Evolutionary conservation across 495 filamentous ascomycete species (phyloP).

Genomic region (Hypomontagnella monticulosa): DNA sequence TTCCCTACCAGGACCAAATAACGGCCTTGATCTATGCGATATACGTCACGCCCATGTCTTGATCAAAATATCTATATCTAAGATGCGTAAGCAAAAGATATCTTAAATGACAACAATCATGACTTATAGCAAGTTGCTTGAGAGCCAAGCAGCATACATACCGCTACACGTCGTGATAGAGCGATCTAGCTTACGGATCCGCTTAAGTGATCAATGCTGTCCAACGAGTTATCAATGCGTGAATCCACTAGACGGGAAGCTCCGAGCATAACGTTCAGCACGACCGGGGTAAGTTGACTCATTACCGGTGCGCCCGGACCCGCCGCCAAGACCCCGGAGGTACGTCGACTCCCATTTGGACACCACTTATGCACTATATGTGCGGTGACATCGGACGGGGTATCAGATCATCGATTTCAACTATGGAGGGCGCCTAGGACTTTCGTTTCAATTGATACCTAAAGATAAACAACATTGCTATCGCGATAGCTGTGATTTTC

Average conservation of each 20-base stretch:
- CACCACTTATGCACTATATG: neutral
- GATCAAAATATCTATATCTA: too few relatives aligned
- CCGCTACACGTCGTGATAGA: neutral
- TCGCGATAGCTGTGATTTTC: too few relatives aligned
- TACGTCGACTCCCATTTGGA: neutral
- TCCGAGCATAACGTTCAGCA: neutral
- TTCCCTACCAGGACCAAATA: too few relatives aligned
- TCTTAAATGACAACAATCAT: too few relatives aligned
- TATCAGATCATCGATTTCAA: slow-evolving; percentile 1
- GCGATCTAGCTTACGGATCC: neutral
- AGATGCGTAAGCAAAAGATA: too few relatives aligned
- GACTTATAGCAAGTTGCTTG: too few relatives aligned
- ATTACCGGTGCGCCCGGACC: neutral
- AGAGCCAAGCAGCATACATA: too few relatives aligned
- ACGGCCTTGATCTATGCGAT: too few relatives aligned
- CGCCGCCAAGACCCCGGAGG: neutral
- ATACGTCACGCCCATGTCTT: too few relatives aligned
- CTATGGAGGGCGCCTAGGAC: neutral
- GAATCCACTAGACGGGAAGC: neutral
- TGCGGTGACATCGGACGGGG: neutral
- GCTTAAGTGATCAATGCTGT: neutral
- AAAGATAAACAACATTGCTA: too few relatives aligned
- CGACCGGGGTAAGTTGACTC: neutral
- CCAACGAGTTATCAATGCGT: neutral
- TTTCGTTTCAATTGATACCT: neutral